Base-by-base conservation (phyloP, 371 early-diverging fungal species). In the Thermomucor indicae-seudaticae region DNA sequence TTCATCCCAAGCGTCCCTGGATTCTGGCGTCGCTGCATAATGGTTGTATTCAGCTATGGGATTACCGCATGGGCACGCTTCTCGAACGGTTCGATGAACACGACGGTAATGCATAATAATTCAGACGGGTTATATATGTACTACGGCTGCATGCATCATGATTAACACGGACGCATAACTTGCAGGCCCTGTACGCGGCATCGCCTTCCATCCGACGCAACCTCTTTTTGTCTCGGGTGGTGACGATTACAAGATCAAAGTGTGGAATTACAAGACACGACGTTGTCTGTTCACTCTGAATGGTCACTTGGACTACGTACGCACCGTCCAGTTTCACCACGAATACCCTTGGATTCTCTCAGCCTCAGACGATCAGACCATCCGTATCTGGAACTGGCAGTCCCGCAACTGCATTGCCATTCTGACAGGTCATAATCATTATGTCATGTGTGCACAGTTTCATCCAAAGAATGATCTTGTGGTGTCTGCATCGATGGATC, bases 361-460 rank as follows among this genome's bases (percentile, higher is more conserved):
- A 52, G 89, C 95, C 29, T 96, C 97, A 16, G 99, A 99, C 64
- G 99, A 99, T 69, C 97, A 98, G 67, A 98, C 99, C 16, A 95
- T 99, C 57, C 91, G 98, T 53, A 94, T 99, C 51, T 99, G 97
- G 97, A 99, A 99, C 79, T 99, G 98, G 95, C 97, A 98, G 73
- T 95, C 96, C n/a, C 81, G 98, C 48, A 92, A 88, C 67, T 95
- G 96, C 66, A 90, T 99, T 46, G 92, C 95, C 31, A 91, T 96
- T 39, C 80, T 99, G 44, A 95, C 98, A 3, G 99, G 99, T 2
- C 99, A 98, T 73, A 96, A 95, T 60, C 98, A 99, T 73, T 99
- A 99, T 71, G 98, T 99, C n/a, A 99, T 99, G 99, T 85, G 88
- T 51, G 99, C 97, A 3, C 87, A 89, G 64, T 99, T 99, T 80